Evolutionary conservation across 768 basidiomycete genomes (phyloP).

Genomic region (Cubamyces sp.): DNA sequence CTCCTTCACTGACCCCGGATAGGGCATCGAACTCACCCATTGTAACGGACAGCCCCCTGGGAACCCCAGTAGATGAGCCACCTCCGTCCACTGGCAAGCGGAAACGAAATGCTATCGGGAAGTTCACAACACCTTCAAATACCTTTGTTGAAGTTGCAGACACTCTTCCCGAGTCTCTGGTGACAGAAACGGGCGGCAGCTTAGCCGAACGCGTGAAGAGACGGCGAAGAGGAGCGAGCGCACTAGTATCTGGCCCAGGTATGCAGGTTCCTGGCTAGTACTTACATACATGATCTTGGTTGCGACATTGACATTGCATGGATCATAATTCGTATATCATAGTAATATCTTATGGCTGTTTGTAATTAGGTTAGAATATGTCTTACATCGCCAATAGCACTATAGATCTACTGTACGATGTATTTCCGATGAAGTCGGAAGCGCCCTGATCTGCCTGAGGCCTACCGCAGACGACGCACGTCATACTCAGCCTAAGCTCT

Average conservation of each 20-base stretch:
- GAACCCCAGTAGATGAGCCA: constrained; percentile 2
- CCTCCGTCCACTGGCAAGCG: constrained; percentile 2
- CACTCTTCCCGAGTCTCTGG: background rate
- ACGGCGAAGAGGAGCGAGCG: constrained; percentile 21
- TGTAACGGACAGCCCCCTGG: background rate
- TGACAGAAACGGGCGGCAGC: constrained; percentile 9
- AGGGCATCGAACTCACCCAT: background rate
- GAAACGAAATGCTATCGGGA: constrained; percentile 2
- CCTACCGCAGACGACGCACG: background rate
- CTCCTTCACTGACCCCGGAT: constrained; percentile 14
- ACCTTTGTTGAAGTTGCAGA: background rate
- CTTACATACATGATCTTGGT: too few relatives aligned
- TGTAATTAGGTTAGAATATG: too few relatives aligned
- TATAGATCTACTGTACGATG: background rate
- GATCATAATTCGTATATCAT: too few relatives aligned
- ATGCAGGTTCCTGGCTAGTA: background rate
- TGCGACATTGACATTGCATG: too few relatives aligned
- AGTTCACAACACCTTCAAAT: background rate
- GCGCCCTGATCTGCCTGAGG: background rate
- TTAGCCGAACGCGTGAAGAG: constrained; percentile 34
- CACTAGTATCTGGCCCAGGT: background rate
- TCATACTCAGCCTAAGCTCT: background rate
- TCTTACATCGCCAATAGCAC: background rate
- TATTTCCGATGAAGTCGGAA: background rate
- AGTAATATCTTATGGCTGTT: too few relatives aligned